Conservation (phyloP, 2,329 filamentous ascomycete species). For the Diaporthe sp. region DNA sequence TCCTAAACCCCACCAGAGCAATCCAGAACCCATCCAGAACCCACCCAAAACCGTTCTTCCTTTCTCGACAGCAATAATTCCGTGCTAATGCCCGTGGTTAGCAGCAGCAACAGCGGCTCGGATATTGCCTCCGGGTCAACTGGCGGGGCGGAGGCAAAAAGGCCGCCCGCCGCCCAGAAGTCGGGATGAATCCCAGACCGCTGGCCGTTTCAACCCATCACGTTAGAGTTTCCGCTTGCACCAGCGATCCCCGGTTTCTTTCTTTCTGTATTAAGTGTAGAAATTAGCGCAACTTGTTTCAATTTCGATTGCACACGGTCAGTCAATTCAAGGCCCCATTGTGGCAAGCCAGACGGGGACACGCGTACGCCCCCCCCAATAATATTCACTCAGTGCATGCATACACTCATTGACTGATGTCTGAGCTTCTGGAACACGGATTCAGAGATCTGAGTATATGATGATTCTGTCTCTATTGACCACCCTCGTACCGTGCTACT, state of each 20-base stretch:
- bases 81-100: too few species aligned
- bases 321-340: too few species aligned
- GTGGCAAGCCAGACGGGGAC: not conserved
- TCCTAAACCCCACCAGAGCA: too few species aligned
- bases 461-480: conserved; percentile 11
- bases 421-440: not conserved
- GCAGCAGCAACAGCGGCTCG: not conserved
- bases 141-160: not conserved
- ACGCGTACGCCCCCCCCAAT: not conserved
- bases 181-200: conserved; percentile 21
- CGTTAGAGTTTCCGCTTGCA: not conserved
- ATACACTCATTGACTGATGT: not conserved
- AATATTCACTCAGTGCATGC: not conserved
- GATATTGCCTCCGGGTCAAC: not conserved
- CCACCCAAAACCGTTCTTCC: too few species aligned
- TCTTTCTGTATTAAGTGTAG: not conserved
- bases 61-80: too few species aligned
- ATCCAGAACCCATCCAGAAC: too few species aligned
- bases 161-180: not conserved
- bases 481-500: not conserved
- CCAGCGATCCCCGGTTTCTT: not conserved
- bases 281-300: not conserved
- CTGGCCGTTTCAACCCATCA: conserved; percentile 17
- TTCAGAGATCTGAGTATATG: not conserved
- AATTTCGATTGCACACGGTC: not conserved